Percentiles rank a stretch among this genome's conserved stretches.
phyloP scores from a whole-genome alignment of 108 stramenopile species.

The Pseudonitzschia multistriata region DNA sequence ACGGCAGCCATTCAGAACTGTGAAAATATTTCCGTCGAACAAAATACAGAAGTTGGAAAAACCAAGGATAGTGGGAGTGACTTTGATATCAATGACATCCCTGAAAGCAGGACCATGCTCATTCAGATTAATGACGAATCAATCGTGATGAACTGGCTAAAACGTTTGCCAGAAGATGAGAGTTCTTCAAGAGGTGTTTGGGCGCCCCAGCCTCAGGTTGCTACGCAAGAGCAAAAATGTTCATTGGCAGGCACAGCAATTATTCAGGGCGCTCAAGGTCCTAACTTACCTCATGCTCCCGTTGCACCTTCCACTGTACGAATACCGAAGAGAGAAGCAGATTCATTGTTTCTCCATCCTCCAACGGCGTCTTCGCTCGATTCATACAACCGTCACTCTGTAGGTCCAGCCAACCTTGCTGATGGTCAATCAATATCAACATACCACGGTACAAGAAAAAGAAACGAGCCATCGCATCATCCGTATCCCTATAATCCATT shows the following conservation, averaged over 20 bases:
- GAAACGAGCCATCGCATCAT: conserved; percentile 30
- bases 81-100: conserved; percentile 62
- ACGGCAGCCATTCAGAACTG: too few species aligned
- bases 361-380: conserved; percentile 37
- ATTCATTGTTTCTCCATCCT: conserved; percentile 28
- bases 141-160: conserved; percentile 53
- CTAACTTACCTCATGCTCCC: neutral
- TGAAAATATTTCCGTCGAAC: too few species aligned
- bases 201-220: neutral
- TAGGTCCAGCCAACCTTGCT: neutral
- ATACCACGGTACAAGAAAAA: neutral
- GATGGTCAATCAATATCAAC: conserved; percentile 10
- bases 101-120: conserved; percentile 60
- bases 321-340: conserved; percentile 22
- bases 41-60: too few species aligned
- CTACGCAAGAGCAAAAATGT: neutral
- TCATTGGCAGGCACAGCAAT: neutral
- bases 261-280: neutral
- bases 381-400: conserved; percentile 43
- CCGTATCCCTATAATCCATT: conserved; percentile 22
- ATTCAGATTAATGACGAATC: conserved; percentile 48
- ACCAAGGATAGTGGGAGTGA: conserved; percentile 20
- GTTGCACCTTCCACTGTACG: conserved; percentile 9
- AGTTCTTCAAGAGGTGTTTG: neutral
- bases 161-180: conserved; percentile 44